Evolutionary conservation across 2,329 filamentous ascomycete genomes (phyloP), one percentile per base, ranked within the genome.

Genomic region (Cordyceps cateniannulata): DNA sequence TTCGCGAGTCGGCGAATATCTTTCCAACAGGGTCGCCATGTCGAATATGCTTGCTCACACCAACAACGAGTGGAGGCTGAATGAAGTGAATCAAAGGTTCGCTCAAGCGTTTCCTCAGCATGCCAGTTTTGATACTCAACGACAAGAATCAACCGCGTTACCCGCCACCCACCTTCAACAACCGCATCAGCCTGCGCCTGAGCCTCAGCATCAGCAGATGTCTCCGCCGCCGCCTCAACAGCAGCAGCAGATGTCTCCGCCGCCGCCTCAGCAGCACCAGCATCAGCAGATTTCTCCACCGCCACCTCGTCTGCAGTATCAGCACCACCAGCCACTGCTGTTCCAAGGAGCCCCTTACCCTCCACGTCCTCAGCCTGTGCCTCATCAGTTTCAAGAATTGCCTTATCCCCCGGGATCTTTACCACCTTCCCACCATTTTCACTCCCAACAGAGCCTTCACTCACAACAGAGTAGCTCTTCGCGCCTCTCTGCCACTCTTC

Each of bases 1-100:
- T 69, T 78, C 81, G 29, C 78, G 84, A 45, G 74, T 89, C 3
- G 83, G 84, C 42, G 73, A 76, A 7, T 81, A 75, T 61, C 65
- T 80, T 22, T 70, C 72, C 0, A 79, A 76, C 60, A 71, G 74
- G 9, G 68, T 77, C 2, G 76, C 75, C 9, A 75, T 80, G 74
- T 76, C 75, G 5, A 71, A 73, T 27, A 69, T 78, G 59, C 69
- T 77, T 1, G 69, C 70, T 3, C 67, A 67, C 1, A 71, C 72
- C 1, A 71, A 75, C 40, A 69, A 73, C 1, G 69, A 74, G 24
- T 77, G 75, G 70, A 73, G 74, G 16, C 74, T 78, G 54, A 77
- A 79, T 44, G 75, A 79, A 51, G 72, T 82, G 55, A 79, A 82
- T 63, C 71, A 71, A 44, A 68, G 75, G 6, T 83, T 83, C 51